Percentiles rank a stretch among this genome's conserved stretches.
Conservation (phyloP, 129 eudicot species). For the Kitagawia praeruptora region DNA sequence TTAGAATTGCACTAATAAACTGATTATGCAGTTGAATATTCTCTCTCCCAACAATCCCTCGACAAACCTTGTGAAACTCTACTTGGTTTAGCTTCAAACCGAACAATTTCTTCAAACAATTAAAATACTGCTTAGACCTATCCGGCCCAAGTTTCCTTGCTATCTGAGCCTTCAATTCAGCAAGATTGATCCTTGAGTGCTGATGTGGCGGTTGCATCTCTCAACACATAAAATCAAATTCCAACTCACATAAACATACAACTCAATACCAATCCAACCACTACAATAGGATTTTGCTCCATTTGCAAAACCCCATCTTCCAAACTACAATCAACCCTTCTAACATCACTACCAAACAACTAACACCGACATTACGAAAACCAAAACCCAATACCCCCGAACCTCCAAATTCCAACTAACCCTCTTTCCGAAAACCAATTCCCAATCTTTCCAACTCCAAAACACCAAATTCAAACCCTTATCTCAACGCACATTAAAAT, state of each 20-base stretch:
- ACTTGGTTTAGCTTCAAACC: constrained; percentile 54
- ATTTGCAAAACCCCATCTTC: constrained; percentile 38
- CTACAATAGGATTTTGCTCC: constrained; percentile 52
- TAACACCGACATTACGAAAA: constrained; percentile 21
- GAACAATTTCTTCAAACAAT: constrained; percentile 49
- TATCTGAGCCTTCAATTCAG: constrained; percentile 64
- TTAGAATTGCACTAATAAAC: constrained; percentile 61
- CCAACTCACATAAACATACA: constrained; percentile 11
- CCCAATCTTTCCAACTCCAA: constrained; percentile 20
- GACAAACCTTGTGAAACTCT: constrained; percentile 69
- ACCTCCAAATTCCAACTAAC: constrained; percentile 39
- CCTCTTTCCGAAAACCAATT: constrained; percentile 69
- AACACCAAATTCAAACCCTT: constrained; percentile 26
- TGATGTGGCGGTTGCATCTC: constrained; percentile 78
- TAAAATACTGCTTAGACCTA: constrained; percentile 57
- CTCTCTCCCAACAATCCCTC: constrained; percentile 69
- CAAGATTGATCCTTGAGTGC: constrained; percentile 58
- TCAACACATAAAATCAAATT: constrained; percentile 29
- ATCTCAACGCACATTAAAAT: constrained; percentile 16
- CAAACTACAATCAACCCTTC: constrained; percentile 36
- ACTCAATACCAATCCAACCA: constrained; percentile 15
- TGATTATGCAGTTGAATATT: constrained; percentile 76
- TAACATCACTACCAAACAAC: constrained; percentile 18
- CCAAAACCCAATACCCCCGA: constrained; percentile 10
- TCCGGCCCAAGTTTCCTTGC: constrained; percentile 65